These are phyloP conservation scores for Schizonepeta tenuifolia DNA, from an alignment of 257 asterid species.

Conservation along the genomic window DNA sequence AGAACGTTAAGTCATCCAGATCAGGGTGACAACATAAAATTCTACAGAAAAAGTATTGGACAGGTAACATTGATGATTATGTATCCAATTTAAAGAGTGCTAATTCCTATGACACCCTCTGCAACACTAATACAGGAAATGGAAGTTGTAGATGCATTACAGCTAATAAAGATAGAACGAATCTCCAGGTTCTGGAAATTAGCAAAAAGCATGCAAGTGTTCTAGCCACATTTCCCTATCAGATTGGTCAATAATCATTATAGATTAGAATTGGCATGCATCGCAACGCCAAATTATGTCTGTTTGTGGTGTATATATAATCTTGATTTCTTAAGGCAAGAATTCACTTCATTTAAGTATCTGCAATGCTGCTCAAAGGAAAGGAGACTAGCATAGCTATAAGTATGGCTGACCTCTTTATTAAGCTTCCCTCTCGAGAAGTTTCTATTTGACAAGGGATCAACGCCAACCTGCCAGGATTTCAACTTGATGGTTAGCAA, in stretches of 20 bases:
- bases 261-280: neutral
- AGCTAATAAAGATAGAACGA: constrained; percentile 5
- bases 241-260: neutral
- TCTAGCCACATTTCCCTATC: neutral
- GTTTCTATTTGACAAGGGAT: constrained; percentile 33
- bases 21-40: neutral
- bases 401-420: constrained; percentile 45
- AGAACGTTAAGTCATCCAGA: neutral
- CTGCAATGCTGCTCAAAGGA: neutral
- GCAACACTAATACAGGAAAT: neutral
- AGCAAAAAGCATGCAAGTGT: neutral
- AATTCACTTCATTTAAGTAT: neutral
- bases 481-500: constrained; percentile 5
- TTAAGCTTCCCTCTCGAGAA: constrained; percentile 39
- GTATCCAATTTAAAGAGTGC: neutral
- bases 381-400: neutral
- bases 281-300: neutral
- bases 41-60: neutral
- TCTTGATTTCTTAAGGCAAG: neutral
- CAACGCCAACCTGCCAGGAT: constrained; percentile 46
- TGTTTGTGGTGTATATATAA: neutral
- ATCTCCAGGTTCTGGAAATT: neutral
- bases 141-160: neutral
- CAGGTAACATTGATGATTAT: neutral
- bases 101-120: neutral